A percentile compares a stretch with the other conserved stretches of the same genome.
These are phyloP conservation scores for Angophora floribunda DNA, from an alignment of 345 rosid species.

Conservation along the genomic window DNA sequence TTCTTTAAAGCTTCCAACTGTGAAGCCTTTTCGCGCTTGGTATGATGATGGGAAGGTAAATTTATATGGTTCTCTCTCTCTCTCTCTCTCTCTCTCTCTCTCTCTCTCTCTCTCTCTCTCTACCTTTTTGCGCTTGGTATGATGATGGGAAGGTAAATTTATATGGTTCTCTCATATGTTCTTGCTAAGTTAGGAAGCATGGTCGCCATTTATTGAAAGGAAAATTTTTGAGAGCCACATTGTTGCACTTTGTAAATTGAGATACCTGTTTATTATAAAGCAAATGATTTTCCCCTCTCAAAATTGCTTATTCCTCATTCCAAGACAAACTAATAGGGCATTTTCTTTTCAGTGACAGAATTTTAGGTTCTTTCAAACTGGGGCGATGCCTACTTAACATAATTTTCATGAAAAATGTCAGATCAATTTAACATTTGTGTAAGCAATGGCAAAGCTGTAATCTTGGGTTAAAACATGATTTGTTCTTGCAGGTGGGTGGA, in stretches of 20 bases:
- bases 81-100: background rate
- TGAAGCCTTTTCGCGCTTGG: slow-evolving; percentile 67
- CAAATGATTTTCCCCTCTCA: background rate
- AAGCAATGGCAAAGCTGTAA: background rate
- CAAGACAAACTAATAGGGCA: background rate
- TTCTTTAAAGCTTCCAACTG: slow-evolving; percentile 66
- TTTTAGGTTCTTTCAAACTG: background rate
- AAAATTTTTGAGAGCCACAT: background rate
- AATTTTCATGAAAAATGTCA: background rate
- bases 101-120: background rate
- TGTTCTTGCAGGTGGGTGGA: slow-evolving; percentile 70
- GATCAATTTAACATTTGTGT: background rate
- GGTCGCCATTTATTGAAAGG: background rate
- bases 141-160: slow-evolving; percentile 67
- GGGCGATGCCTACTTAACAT: background rate
- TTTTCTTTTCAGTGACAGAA: background rate
- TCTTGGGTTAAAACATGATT: background rate
- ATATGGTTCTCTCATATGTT: background rate
- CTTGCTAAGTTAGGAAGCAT: background rate
- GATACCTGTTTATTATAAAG: background rate
- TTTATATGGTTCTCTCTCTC: background rate
- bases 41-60: slow-evolving; percentile 78
- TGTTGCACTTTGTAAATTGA: background rate
- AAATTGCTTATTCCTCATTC: background rate
- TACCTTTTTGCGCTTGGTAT: slow-evolving; percentile 72